These are phyloP conservation scores for Mycena pura DNA, from an alignment of 768 basidiomycete species.

Conservation along the genomic window DNA sequence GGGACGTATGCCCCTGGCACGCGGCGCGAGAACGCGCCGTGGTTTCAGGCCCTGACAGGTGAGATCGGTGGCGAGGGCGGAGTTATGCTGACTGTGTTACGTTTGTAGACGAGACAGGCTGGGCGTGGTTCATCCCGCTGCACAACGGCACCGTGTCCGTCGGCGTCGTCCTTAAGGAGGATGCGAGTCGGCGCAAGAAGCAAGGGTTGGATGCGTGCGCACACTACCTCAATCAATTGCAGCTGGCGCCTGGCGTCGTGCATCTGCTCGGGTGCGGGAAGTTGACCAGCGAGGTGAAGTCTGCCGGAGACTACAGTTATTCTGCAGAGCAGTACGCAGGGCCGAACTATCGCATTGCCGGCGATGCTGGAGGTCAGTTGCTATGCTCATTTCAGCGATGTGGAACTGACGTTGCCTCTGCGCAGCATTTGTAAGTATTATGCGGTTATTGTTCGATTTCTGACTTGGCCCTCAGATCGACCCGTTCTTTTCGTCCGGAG, in stretches of 20 bases:
- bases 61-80: constrained; percentile 20
- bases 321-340: constrained; percentile 39
- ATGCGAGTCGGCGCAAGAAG: constrained; percentile 41
- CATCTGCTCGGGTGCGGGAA: constrained; percentile 34
- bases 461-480: constrained; percentile 46
- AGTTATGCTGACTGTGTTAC: background rate
- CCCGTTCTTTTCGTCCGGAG: constrained; percentile 65
- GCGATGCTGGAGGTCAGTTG: constrained; percentile 40
- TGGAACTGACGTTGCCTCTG: too few species aligned
- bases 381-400: too few species aligned
- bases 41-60: constrained; percentile 65
- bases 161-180: constrained; percentile 55
- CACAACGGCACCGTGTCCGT: constrained; percentile 57
- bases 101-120: constrained; percentile 54
- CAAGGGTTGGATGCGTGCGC: constrained; percentile 29
- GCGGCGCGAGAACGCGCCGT: constrained; percentile 51
- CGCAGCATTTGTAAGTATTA: constrained; percentile 31
- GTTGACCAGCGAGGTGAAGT: constrained; percentile 32
- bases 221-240: constrained; percentile 39
- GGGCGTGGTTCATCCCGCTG: constrained; percentile 64
- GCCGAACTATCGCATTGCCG: constrained; percentile 38
- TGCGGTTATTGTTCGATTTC: constrained; percentile 38
- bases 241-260: constrained; percentile 33
- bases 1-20: constrained; percentile 51
- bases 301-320: constrained; percentile 45